Evolutionary conservation across 2,329 filamentous ascomycete species (phyloP).

Genomic region (Byssochlamys sp.): DNA sequence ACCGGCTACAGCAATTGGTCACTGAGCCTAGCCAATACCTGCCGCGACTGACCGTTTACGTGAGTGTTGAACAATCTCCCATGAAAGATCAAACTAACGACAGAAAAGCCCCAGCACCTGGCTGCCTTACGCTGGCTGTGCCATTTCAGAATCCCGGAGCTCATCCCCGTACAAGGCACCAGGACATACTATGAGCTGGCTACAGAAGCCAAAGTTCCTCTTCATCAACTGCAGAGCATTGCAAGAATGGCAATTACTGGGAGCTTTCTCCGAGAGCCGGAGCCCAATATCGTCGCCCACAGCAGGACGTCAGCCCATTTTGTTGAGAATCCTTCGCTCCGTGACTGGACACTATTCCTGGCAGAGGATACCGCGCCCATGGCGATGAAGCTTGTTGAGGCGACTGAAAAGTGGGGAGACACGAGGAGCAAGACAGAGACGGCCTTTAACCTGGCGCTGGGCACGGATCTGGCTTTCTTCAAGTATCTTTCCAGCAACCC

Average conservation of each 20-base stretch:
- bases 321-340: slow-evolving; percentile 8
- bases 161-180: slow-evolving; percentile 15
- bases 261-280: slow-evolving; percentile 46
- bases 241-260: slow-evolving; percentile 51
- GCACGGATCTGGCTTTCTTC: slow-evolving; percentile 23
- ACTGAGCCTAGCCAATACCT: no score
- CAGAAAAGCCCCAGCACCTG: no score
- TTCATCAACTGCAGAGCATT: slow-evolving; percentile 21
- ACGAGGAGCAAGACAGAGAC: slow-evolving; percentile 13
- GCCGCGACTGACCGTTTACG: no score
- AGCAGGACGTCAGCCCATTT: slow-evolving; percentile 46
- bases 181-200: slow-evolving; percentile 21
- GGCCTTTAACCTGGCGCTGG: slow-evolving; percentile 20
- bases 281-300: slow-evolving; percentile 45
- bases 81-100: no score
- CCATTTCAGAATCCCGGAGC: slow-evolving; percentile 19
- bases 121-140: slow-evolving; percentile 13
- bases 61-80: no score
- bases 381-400: slow-evolving; percentile 13
- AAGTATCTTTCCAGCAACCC: slow-evolving; percentile 17
- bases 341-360: slow-evolving; percentile 49
- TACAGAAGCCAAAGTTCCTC: slow-evolving; percentile 11
- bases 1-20: no score
- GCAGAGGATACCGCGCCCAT: slow-evolving; percentile 9
- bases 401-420: slow-evolving; percentile 14